These are phyloP conservation scores for Mediolabrus comicus DNA, from an alignment of 108 stramenopile species.

Conservation along the genomic window DNA sequence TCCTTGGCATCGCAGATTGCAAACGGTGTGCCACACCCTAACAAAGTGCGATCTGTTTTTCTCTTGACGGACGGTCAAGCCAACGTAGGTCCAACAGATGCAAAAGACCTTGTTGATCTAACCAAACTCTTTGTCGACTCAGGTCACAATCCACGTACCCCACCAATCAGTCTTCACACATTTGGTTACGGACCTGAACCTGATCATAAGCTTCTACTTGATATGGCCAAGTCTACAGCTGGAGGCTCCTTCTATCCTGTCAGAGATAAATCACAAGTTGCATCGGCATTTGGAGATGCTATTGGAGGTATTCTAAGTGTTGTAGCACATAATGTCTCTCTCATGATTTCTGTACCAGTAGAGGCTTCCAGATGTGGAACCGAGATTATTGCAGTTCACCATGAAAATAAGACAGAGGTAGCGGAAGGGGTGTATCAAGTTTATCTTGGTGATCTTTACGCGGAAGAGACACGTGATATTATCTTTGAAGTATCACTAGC, in stretches of 20 bases:
- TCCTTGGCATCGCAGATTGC: slow-evolving; percentile 39
- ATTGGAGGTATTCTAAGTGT: slow-evolving; percentile 64
- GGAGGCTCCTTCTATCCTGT: slow-evolving; percentile 68
- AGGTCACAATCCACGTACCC: slow-evolving; percentile 12
- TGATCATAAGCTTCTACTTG: slow-evolving; percentile 45
- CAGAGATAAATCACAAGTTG: slow-evolving; percentile 47
- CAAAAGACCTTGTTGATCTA: slow-evolving; percentile 35
- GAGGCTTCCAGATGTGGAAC: slow-evolving; percentile 26
- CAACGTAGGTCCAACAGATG: slow-evolving; percentile 49
- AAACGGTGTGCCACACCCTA: slow-evolving; percentile 23
- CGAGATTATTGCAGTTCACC: slow-evolving; percentile 45
- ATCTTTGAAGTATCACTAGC: slow-evolving; percentile 33
- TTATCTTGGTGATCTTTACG: slow-evolving; percentile 53
- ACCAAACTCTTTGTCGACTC: slow-evolving; percentile 34
- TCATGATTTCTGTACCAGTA: slow-evolving; percentile 42
- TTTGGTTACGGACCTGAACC: slow-evolving; percentile 71
- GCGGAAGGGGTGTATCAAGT: slow-evolving; percentile 41
- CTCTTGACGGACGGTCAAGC: slow-evolving; percentile 73
- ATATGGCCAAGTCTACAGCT: slow-evolving; percentile 36
- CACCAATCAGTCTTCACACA: slow-evolving; percentile 48
- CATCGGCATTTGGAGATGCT: slow-evolving; percentile 66
- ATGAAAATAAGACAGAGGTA: slow-evolving; percentile 35
- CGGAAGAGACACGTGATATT: slow-evolving; percentile 48
- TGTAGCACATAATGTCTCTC: slow-evolving; percentile 56
- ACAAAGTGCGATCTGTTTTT: slow-evolving; percentile 55